Base-by-base conservation (phyloP, 176 grass and related monocot genomes). In the Echinochloa phyllopogon region DNA sequence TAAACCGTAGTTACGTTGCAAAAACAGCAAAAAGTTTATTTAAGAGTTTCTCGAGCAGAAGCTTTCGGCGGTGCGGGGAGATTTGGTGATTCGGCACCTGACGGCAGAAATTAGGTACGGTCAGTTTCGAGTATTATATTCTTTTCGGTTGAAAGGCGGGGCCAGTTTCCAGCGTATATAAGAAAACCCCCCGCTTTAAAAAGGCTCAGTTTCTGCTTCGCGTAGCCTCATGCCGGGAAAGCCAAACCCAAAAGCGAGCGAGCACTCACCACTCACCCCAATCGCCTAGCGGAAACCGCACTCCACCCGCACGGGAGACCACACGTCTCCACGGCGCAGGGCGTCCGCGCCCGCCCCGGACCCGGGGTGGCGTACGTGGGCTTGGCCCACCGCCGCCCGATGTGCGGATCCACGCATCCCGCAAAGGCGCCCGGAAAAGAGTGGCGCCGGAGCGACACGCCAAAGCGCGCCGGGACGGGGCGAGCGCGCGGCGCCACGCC, bases 371-470 rank as follows among this genome's bases (percentile, higher is more conserved):
- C 70, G 75, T 79, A 69, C 78, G 85, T 82, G 85, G 85, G 85
- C 64, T 6, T 17, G 43, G 65, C 36, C 44, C 63, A 83, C 41
- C 71, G 16, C 48, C 33, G 75, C 27, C 79, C 27, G 71, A 79
- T 61, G 89, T 87, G 89, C 89, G 89, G 80, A 90, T 90, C 84
- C 80, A 84, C 84, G 89, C 84, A 87, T 61, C 85, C 80, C 89
- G 74, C 89, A 87, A 90, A 84, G 70, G 49, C 65, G 66, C 21
- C 13, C 0, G 18, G 2, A 16, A 29, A 87, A 59, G 52, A 80
- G 75, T 45, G 85, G 85, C 80, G 13, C 6, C 63, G 84, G 48
- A 58, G 49, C 60, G 83, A 40, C 62, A 78, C 72, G 15, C 16
- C 63, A 76, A 77, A 60, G 14, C 69, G 21, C 45, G 66, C 68